Percentiles rank a stretch among this genome's conserved stretches.
These are phyloP conservation scores for Halophytophthora batemanensis DNA, from an alignment of 352 stramenopile species.

Conservation along the genomic window DNA sequence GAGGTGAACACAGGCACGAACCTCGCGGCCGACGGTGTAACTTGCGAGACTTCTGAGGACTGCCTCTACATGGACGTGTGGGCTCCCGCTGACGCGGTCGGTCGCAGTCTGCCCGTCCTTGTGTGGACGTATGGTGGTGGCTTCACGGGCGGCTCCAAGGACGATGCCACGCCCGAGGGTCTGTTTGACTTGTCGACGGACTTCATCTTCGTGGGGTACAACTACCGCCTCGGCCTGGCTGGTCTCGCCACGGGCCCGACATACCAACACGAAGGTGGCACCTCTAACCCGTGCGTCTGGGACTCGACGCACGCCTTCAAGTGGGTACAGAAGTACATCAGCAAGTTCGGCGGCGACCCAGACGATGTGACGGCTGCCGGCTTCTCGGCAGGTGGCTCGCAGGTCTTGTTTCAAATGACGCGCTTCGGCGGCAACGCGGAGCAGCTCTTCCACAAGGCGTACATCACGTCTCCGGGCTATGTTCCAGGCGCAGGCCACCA, in stretches of 20 bases:
- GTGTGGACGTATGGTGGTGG: constrained; percentile 34
- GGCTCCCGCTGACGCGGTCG: constrained; percentile 14
- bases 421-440: constrained; percentile 20
- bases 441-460: constrained; percentile 27
- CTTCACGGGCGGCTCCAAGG: constrained; percentile 27
- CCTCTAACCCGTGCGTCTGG: constrained; percentile 20
- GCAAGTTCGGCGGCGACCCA: constrained; percentile 36
- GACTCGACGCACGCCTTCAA: constrained; percentile 29
- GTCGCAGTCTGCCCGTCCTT: constrained; percentile 28
- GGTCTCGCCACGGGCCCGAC: constrained; percentile 18
- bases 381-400: constrained; percentile 23
- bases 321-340: constrained; percentile 38
- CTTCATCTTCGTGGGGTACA: constrained; percentile 34
- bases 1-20: constrained; percentile 24
- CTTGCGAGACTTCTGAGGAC: constrained; percentile 21
- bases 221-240: constrained; percentile 33
- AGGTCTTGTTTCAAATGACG: constrained; percentile 27
- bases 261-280: constrained; percentile 28
- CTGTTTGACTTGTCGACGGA: constrained; percentile 24
- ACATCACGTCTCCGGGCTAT: constrained; percentile 22
- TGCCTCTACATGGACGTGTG: constrained; percentile 39
- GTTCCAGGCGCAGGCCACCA: constrained; percentile 19
- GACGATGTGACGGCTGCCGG: constrained; percentile 32
- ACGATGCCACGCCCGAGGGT: constrained; percentile 14
- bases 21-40: constrained; percentile 21